These are phyloP conservation scores for Heliophila coronopifolia DNA, from an alignment of 441 rosid species.

Conservation along the genomic window DNA sequence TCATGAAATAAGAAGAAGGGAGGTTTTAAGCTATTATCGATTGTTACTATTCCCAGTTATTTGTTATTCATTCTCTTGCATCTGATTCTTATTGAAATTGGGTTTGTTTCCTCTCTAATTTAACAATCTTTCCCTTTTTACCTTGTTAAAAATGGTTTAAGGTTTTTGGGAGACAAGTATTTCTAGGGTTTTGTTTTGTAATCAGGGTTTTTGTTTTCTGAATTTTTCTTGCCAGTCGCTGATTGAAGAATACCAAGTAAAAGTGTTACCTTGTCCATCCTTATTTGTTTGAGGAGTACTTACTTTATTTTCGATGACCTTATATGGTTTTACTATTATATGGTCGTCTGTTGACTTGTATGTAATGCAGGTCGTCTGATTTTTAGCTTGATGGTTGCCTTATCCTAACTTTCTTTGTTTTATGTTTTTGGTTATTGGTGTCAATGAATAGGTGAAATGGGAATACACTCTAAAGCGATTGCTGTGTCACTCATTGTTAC, in stretches of 20 bases:
- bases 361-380: neutral
- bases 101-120: conserved; percentile 7
- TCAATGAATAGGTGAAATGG: conserved; percentile 44
- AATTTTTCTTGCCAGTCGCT: conserved; percentile 8
- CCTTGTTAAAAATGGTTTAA: neutral
- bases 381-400: neutral
- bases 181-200: conserved; percentile 4
- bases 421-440: neutral
- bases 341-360: too few species aligned
- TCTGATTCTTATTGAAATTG: neutral
- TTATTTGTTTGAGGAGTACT: conserved; percentile 15
- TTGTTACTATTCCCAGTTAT: neutral
- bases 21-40: neutral
- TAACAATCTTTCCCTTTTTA: neutral
- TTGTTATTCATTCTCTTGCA: neutral
- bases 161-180: neutral
- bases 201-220: neutral
- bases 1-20: neutral
- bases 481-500: conserved; percentile 35
- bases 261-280: conserved; percentile 2
- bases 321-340: neutral
- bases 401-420: neutral
- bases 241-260: conserved; percentile 11
- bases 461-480: conserved; percentile 19
- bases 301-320: conserved; percentile 5